phyloP scores from a whole-genome alignment of 1,139 yeast genomes.

The Suhomyces anneliseae region DNA sequence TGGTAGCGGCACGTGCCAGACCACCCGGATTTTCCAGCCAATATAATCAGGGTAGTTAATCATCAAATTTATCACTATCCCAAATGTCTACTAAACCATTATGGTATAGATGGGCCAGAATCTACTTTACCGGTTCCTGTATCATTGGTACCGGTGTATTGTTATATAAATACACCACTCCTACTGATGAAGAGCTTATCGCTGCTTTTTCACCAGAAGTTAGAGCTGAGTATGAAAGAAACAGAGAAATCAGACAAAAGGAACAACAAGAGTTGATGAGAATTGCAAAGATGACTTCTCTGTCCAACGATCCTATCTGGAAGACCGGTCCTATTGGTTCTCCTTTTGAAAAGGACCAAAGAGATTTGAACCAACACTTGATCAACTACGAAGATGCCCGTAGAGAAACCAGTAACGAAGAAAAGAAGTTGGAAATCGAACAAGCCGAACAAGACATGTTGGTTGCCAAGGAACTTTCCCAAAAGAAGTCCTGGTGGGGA shows the following conservation, averaged over 20 bases:
- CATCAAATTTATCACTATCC: slow-evolving; percentile 4
- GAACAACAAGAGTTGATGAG: slow-evolving; percentile 69
- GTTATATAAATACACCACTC: slow-evolving; percentile 69
- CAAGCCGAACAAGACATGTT: slow-evolving; percentile 46
- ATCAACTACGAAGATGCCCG: slow-evolving; percentile 53
- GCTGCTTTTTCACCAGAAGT: slow-evolving; percentile 79
- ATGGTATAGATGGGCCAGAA: slow-evolving; percentile 61
- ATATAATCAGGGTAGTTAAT: slow-evolving; percentile 1
- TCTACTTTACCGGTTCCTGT: slow-evolving; percentile 54
- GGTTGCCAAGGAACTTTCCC: slow-evolving; percentile 38
- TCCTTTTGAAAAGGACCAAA: slow-evolving; percentile 54
- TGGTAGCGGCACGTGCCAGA: not conserved
- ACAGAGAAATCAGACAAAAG: slow-evolving; percentile 58
- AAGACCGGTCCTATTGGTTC: slow-evolving; percentile 67
- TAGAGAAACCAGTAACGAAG: slow-evolving; percentile 44
- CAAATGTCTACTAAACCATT: slow-evolving; percentile 35
- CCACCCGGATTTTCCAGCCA: slow-evolving; percentile 1
- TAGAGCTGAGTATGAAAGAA: slow-evolving; percentile 70
- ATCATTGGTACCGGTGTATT: slow-evolving; percentile 69
- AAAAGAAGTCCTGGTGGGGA: slow-evolving; percentile 28
- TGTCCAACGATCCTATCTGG: slow-evolving; percentile 77
- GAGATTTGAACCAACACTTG: slow-evolving; percentile 25
- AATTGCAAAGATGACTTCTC: slow-evolving; percentile 60
- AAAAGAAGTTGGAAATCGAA: slow-evolving; percentile 47
- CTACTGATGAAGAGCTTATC: slow-evolving; percentile 79